These are phyloP conservation scores for Xerophyta viscosa DNA, from an alignment of 106 monocot species.

Conservation along the genomic window DNA sequence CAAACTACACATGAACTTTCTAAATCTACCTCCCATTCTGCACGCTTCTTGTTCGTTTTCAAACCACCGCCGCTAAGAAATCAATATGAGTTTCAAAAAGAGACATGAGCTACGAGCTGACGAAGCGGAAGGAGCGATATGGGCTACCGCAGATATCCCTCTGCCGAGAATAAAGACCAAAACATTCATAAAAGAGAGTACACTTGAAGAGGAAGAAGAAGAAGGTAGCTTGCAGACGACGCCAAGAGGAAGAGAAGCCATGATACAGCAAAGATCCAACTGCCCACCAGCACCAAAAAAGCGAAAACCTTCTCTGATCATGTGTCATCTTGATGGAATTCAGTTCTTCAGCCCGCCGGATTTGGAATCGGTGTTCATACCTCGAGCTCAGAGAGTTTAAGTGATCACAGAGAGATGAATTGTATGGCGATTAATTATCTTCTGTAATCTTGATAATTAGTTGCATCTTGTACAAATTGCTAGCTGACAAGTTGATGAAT, in stretches of 20 bases:
- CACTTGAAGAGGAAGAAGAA: background rate
- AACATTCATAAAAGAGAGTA: background rate
- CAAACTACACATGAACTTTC: too few species aligned
- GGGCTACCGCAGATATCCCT: slow-evolving; percentile 25
- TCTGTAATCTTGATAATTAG: too few species aligned
- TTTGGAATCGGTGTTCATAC: slow-evolving; percentile 18
- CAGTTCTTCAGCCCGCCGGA: slow-evolving; percentile 23
- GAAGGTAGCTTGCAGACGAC: slow-evolving; percentile 4
- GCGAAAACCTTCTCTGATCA: slow-evolving; percentile 7
- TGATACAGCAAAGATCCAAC: background rate
- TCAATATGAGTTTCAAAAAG: background rate
- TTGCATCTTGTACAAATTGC: too few species aligned
- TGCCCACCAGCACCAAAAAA: slow-evolving; percentile 36
- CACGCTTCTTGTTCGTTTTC: background rate
- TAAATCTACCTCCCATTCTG: too few species aligned
- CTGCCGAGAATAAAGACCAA: slow-evolving; percentile 19
- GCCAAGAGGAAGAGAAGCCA: slow-evolving; percentile 3
- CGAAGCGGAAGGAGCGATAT: slow-evolving; percentile 6
- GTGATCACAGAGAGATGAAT: background rate
- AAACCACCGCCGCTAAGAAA: background rate
- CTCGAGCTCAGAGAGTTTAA: slow-evolving; percentile 13
- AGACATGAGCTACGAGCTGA: slow-evolving; percentile 6
- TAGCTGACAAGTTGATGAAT: too few species aligned
- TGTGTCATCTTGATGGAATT: slow-evolving; percentile 6
- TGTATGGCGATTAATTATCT: too few species aligned